phyloP scores from a whole-genome alignment of 306 rosid genomes.

The Ammopiptanthus mongolicus region DNA sequence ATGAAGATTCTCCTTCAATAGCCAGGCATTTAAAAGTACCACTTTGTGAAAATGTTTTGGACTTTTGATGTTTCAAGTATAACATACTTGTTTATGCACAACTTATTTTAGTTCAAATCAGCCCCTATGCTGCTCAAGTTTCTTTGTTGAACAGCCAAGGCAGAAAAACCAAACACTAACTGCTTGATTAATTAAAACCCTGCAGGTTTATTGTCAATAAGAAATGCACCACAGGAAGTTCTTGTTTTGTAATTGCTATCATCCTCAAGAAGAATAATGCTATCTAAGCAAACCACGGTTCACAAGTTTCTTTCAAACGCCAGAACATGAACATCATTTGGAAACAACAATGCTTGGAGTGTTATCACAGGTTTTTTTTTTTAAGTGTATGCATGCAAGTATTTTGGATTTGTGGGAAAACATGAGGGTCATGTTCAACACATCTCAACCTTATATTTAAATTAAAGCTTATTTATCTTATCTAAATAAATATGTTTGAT shows the following conservation, averaged over 20 bases:
- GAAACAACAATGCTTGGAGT: background rate
- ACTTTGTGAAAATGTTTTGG: conserved; percentile 5
- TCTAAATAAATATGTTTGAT: no score
- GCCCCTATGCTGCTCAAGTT: background rate
- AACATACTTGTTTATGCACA: background rate
- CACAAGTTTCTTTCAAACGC: background rate
- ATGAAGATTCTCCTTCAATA: background rate
- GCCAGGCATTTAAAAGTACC: conserved; percentile 22
- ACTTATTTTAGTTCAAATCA: conserved; percentile 18
- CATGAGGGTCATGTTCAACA: no score
- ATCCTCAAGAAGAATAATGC: background rate
- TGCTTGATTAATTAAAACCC: background rate
- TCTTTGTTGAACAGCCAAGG: background rate
- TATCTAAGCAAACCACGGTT: background rate
- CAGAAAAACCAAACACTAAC: background rate
- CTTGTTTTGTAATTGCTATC: background rate
- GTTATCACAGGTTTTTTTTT: background rate
- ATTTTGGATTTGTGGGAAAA: no score
- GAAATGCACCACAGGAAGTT: background rate
- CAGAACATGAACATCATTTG: background rate
- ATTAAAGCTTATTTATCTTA: no score
- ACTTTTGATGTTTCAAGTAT: background rate
- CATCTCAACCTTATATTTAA: no score
- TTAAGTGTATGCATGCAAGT: background rate
- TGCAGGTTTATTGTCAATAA: background rate